These are phyloP conservation scores for Pleurotus ostreatus DNA, from an alignment of 768 basidiomycete genomes.

Conservation along the genomic window DNA sequence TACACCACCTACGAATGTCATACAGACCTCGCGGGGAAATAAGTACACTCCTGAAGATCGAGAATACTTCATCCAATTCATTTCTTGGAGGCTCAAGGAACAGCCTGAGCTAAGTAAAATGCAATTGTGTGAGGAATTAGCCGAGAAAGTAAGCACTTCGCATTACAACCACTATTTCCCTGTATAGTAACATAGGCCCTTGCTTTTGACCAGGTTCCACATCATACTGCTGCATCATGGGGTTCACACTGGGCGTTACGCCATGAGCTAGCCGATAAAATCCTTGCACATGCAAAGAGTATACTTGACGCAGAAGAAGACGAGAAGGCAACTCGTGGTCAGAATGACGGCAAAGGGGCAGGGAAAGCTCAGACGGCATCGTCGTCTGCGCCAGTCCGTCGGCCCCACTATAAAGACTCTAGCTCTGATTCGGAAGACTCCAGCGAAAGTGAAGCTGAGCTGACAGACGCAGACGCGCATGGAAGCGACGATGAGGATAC, in stretches of 20 bases:
- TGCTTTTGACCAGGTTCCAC: conserved; percentile 47
- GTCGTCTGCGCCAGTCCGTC: conserved; percentile 3
- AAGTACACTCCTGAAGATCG: conserved; percentile 66
- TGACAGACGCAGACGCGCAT: conserved; percentile 19
- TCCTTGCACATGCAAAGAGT: conserved; percentile 38
- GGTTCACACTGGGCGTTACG: conserved; percentile 61
- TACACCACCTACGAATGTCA: conserved; percentile 52
- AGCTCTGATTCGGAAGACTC: conserved; percentile 18
- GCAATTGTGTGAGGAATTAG: conserved; percentile 51
- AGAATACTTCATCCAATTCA: conserved; percentile 62
- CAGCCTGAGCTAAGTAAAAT: conserved; percentile 49
- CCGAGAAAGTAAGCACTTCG: conserved; percentile 44
- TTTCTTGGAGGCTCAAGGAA: conserved; percentile 55
- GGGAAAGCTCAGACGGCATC: conserved; percentile 13
- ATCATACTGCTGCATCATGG: conserved; percentile 64
- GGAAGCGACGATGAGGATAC: conserved; percentile 29
- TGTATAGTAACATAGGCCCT: neutral
- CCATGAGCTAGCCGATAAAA: conserved; percentile 66
- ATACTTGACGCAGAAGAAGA: conserved; percentile 22
- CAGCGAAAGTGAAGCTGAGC: conserved; percentile 19
- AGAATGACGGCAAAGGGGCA: conserved; percentile 7
- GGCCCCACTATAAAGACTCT: conserved; percentile 8
- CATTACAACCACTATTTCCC: neutral
- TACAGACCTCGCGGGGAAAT: conserved; percentile 46
- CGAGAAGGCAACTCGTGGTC: conserved; percentile 14